Percentiles rank a stretch among this genome's conserved stretches.
These are phyloP conservation scores for Hylodesmum podocarpum DNA, from an alignment of 306 rosid genomes.

Conservation along the genomic window DNA sequence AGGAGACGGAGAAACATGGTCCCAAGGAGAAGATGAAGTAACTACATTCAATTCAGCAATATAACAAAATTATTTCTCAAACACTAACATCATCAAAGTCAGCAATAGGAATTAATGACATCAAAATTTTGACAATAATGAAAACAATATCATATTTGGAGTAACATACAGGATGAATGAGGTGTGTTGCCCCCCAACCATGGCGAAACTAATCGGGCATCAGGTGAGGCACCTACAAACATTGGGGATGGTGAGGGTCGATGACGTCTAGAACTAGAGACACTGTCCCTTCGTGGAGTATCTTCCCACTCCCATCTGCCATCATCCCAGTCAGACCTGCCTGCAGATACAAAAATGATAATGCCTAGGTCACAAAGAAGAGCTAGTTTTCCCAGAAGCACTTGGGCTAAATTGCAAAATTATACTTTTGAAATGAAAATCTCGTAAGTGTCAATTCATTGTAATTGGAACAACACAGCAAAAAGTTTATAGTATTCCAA, in stretches of 20 bases:
- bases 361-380: conserved; percentile 15
- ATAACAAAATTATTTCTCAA: conserved; percentile 21
- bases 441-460: conserved; percentile 2
- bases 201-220: conserved; percentile 92
- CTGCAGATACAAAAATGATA: conserved; percentile 40
- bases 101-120: conserved; percentile 19
- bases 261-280: conserved; percentile 60
- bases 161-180: conserved; percentile 58
- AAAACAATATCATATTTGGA: conserved; percentile 4
- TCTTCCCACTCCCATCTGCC: conserved; percentile 99
- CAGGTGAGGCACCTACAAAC: conserved; percentile 95
- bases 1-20: conserved; percentile 89
- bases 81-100: conserved; percentile 19
- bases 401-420: neutral
- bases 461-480: neutral
- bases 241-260: conserved; percentile 94
- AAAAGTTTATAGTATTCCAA: conserved; percentile 16
- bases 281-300: conserved; percentile 72
- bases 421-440: neutral
- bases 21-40: conserved; percentile 86
- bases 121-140: neutral
- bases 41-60: conserved; percentile 47
- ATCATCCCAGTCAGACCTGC: conserved; percentile 94
- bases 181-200: conserved; percentile 90
- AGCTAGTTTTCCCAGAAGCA: conserved; percentile 19